Evolutionary conservation across 176 grass and related monocot genomes (phyloP), one percentile per base, ranked within the genome.

Genomic region (Bromus sterilis): DNA sequence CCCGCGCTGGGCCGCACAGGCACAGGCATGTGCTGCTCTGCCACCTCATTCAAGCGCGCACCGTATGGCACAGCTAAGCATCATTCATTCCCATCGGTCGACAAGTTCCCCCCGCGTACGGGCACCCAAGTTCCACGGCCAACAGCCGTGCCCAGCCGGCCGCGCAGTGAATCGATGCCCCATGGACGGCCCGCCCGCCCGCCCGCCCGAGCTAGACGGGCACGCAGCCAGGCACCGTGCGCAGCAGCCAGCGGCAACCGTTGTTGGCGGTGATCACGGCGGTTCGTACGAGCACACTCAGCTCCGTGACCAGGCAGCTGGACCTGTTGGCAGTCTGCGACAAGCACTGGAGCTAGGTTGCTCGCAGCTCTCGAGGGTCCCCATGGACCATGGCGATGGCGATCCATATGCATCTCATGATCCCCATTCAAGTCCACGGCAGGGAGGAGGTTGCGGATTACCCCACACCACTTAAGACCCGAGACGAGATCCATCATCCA

Each of bases 391-490:
- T 36, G 36, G 36, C 36, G 36, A 37, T 16, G 42, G 42, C 43
- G 12, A 51, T 53, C 48, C 48, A 53, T 4, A 7, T 6, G 36
- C 57, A 64, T 30, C 24, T 16, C 26, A 55, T 49, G 46, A 31
- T 11, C 32, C 34, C 5, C 40, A 87, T 87, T 82, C 61, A 87
- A 70, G 76, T 76, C 29, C 16, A 28, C 36, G 61, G 36, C 77
- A 80, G 35, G 44, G 59, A 42, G 70, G 78, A 60, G 9, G 84
- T 67, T 81, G 85, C 7, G 16, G 37, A 29, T 81, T 37, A 59
- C 71, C 78, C 78, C 85, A 87, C 71, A 30, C 2, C 1, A 87
- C 14, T 87, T 59, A 81, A 86, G 6, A 21, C 25, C 8, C 30
- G 1, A 9, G 55, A 5, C n/a, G 36, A 40, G 10, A 67, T 35